Evolutionary conservation across 192 early-diverging fungal species (phyloP).

Genomic region (Ambispora gerdemannii): DNA sequence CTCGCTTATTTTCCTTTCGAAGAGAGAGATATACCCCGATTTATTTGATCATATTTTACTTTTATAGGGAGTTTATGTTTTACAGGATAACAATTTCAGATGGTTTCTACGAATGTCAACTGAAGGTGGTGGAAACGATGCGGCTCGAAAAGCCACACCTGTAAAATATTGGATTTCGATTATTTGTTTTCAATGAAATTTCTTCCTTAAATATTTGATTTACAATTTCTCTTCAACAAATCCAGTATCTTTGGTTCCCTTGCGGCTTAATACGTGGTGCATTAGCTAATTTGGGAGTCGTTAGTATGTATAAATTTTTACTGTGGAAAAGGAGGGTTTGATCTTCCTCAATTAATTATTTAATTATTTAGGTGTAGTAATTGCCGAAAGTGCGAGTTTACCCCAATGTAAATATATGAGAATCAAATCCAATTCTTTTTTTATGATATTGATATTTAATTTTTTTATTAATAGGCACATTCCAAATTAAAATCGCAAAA

Average conservation of each 20-base stretch:
- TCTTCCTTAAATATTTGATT: not conserved
- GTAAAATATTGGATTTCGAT: slow-evolving; percentile 41
- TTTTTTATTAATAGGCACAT: slow-evolving; percentile 50
- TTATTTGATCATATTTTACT: not conserved
- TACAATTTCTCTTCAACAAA: not conserved
- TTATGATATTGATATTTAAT: not conserved
- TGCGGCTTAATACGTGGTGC: slow-evolving; percentile 96
- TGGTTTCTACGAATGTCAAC: slow-evolving; percentile 94
- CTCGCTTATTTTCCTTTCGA: not conserved
- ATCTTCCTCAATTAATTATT: not conserved
- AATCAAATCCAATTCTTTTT: slow-evolving; percentile 12
- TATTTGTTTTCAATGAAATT: slow-evolving; percentile 2
- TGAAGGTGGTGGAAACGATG: slow-evolving; percentile 71
- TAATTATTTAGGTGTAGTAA: slow-evolving; percentile 52
- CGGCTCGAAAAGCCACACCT: slow-evolving; percentile 73
- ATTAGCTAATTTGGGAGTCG: slow-evolving; percentile 84
- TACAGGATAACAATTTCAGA: slow-evolving; percentile 96
- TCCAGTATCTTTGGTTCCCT: slow-evolving; percentile 89
- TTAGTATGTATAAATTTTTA: slow-evolving; percentile 38
- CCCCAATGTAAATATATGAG: slow-evolving; percentile 80
- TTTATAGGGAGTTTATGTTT: slow-evolving; percentile 87
- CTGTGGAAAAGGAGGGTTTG: too few species aligned
- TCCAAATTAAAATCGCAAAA: slow-evolving; percentile 74
- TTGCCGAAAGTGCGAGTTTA: slow-evolving; percentile 79
- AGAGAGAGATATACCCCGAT: not conserved